Conservation (phyloP, 768 basidiomycete genomes). For the Auricularia heimuer region DNA sequence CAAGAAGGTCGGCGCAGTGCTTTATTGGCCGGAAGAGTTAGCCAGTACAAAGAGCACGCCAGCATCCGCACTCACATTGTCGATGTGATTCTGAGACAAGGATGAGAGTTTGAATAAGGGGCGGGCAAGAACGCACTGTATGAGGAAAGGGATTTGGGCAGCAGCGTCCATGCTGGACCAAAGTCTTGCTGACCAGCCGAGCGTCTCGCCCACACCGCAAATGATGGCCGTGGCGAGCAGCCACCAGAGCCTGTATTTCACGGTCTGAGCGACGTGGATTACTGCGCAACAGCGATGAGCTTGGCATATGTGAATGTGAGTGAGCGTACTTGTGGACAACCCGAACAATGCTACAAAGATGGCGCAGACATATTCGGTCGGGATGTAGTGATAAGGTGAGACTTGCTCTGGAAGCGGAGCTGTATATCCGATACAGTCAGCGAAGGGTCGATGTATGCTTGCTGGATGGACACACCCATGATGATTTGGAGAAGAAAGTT, state of each 20-base stretch:
- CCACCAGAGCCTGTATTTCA: slow-evolving; percentile 40
- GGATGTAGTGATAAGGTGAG: background rate
- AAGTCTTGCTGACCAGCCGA: slow-evolving; percentile 48
- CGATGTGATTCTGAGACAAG: background rate
- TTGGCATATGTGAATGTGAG: background rate
- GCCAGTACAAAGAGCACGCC: background rate
- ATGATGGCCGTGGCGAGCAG: slow-evolving; percentile 38
- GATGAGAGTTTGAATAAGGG: background rate
- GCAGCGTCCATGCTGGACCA: slow-evolving; percentile 32
- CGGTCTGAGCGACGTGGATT: slow-evolving; percentile 36
- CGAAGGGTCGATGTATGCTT: too few species aligned
- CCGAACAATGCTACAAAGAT: background rate
- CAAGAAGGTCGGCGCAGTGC: slow-evolving; percentile 43
- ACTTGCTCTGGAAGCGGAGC: too few species aligned
- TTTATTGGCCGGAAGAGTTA: background rate
- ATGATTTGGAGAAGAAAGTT: too few species aligned
- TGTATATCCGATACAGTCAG: too few species aligned
- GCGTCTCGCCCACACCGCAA: slow-evolving; percentile 38
- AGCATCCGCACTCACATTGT: background rate
- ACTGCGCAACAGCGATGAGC: slow-evolving; percentile 20
- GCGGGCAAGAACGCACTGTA: slow-evolving; percentile 25
- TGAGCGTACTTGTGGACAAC: background rate
- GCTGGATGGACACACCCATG: too few species aligned
- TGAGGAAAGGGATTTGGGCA: slow-evolving; percentile 27
- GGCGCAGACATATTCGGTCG: background rate